phyloP scores from a whole-genome alignment of 257 asterid species.

The Coffea eugenioides region DNA sequence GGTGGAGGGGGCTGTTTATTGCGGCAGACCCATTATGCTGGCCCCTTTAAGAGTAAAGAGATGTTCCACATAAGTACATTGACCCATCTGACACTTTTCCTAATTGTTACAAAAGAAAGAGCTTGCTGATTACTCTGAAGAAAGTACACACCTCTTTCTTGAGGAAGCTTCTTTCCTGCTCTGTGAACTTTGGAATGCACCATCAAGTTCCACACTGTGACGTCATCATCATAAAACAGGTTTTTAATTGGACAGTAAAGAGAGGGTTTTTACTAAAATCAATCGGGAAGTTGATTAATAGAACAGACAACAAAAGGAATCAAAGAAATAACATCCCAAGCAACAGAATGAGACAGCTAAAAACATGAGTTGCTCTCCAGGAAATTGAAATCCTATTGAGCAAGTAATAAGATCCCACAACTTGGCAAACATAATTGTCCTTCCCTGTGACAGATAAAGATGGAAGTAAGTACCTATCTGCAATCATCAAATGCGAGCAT shows the following conservation, averaged over 20 bases:
- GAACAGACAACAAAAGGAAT: too few species aligned
- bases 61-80: neutral
- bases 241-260: neutral
- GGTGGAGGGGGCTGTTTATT: neutral
- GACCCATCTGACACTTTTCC: neutral
- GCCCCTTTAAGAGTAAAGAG: neutral
- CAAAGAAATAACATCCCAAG: neutral
- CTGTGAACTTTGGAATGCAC: constrained; percentile 33
- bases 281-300: too few species aligned
- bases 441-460: too few species aligned
- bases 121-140: neutral
- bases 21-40: neutral
- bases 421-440: neutral
- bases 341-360: neutral
- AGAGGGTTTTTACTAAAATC: neutral
- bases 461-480: too few species aligned
- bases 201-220: constrained; percentile 43
- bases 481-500: too few species aligned
- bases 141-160: constrained; percentile 43
- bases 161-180: constrained; percentile 37
- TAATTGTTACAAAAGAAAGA: neutral
- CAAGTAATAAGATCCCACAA: neutral
- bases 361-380: neutral
- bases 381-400: neutral
- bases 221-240: neutral